Evolutionary conservation across 192 early-diverging fungal genomes (phyloP), one percentile per base, ranked within the genome.

Genomic region (Obelidium mucronatum): DNA sequence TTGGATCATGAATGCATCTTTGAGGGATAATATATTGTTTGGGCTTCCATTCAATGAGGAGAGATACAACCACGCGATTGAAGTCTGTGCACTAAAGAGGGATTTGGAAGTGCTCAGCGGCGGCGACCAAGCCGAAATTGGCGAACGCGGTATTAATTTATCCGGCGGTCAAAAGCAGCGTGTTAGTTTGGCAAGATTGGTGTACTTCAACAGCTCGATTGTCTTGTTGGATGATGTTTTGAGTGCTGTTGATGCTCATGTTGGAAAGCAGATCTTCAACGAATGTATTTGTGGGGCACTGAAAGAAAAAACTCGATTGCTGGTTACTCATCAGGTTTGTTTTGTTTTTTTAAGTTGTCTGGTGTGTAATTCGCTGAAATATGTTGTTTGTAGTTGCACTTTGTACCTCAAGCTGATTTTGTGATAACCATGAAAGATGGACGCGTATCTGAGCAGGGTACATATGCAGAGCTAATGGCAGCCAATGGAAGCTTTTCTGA

Each of bases 1-100:
- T 2, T 96, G 95, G 95, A 91, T 96, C 33, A 88, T 91, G 81
- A 92, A 78, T 39, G 68, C 90, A 64, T 93, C 93, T n/a, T 61
- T 97, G 53, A 88, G 93, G 58, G 93, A 96, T 55, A 97, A 97
- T 78, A 92, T 97, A 70, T 67, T 93, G 34, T 95, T 97, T 85
- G 96, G 96, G 11, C 80, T 86, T 53, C 79, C 82, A 2, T 94
- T 83, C 75, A 89, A 95, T 40, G 82, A 79, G 33, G 73, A 77
- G 61, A 86, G 88, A 19, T 97, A 96, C 75, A 79, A 89, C 44
- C 84, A 91, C 42, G 91, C 55, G 22, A 77, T 68, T 60, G 88
- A 86, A 63, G 82, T 87, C 5, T 94, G 91, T 69, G 83, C 84
- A 2, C 75, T 95, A 8, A 80, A 83, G 5, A 80, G 84, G 1